Percentiles rank a stretch among this genome's conserved stretches.
Evolutionary conservation across 2,329 filamentous ascomycete species (phyloP).

Genomic region (Colletotrichum lentis): DNA sequence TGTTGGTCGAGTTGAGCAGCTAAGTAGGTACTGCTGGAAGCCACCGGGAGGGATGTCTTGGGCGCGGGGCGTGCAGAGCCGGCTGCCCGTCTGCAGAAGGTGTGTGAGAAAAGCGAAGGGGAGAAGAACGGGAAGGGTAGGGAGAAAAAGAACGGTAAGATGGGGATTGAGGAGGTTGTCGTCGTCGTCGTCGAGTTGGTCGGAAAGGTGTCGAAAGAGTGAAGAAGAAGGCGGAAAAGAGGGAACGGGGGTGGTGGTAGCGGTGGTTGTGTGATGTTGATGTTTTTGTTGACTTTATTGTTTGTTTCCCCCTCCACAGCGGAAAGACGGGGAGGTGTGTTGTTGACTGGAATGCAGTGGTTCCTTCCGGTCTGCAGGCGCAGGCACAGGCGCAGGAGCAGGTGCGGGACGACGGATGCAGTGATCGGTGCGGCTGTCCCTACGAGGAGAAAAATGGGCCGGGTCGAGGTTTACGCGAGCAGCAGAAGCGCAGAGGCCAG

Average conservation of each 20-base stretch:
- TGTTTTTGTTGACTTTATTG: conserved; percentile 37
- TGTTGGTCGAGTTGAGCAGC: conserved; percentile 16
- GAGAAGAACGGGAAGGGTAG: not conserved
- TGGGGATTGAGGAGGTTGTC: conserved; percentile 13
- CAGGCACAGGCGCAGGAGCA: conserved; percentile 6
- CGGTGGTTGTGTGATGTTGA: conserved; percentile 23
- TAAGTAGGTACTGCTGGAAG: conserved; percentile 6
- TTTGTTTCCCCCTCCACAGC: conserved; percentile 28
- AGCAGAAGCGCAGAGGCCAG: conserved; percentile 18
- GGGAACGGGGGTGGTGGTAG: not conserved
- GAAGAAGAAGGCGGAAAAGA: conserved; percentile 12
- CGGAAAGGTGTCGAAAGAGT: conserved; percentile 7
- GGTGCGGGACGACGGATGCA: conserved; percentile 8
- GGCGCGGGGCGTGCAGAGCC: conserved; percentile 35
- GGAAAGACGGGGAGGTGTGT: conserved; percentile 27
- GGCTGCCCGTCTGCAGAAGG: conserved; percentile 33
- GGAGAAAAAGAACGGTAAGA: not conserved
- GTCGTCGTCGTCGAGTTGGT: conserved; percentile 13
- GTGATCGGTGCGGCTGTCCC: conserved; percentile 13
- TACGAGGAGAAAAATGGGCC: conserved; percentile 18
- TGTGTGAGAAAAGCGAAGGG: conserved; percentile 14
- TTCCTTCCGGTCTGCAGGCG: conserved; percentile 10
- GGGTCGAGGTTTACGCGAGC: conserved; percentile 19
- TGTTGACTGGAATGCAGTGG: conserved; percentile 37
- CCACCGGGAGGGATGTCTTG: not conserved